Evolutionary conservation across 2,329 filamentous ascomycete genomes (phyloP), one percentile per base, ranked within the genome.

Genomic region (Fusarium oxysporum): DNA sequence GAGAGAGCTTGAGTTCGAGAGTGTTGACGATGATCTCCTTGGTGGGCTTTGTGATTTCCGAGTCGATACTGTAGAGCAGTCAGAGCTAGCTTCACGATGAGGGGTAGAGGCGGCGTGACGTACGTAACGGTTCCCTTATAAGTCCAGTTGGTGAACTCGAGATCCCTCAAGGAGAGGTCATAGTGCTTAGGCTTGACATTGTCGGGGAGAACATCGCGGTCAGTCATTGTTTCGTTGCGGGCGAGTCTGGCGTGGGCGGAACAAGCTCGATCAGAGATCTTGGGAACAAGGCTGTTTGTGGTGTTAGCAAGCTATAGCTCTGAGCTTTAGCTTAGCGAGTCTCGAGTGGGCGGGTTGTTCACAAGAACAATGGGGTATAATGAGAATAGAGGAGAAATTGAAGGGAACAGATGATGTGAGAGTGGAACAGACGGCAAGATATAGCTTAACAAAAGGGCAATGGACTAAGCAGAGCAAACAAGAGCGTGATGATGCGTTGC

Each of bases 171-270:
- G 62, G 92, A 94, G 74, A 99, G 87, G 78, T 90, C 86, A 84
- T 99, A 99, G 85, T 98, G 94, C 71, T 87, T 85, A 5, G 96
- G 95, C 85, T 94, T 96, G 80, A 96, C 90, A 75, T 82, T 83
- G 77, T 86, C 85, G 53, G 90, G 89, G 70, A 92, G 87, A 73
- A 90, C 86, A 68, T 92, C 89, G 80, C 90, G 86, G 81, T 91
- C 89, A 57, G 85, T 82, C 86, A 90, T 90, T 56, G 75, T 78
- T 58, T 75, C 77, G 69, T 80, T 80, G 58, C 74, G 74, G 65
- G 81, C 80, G 61, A 78, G 75, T 77, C 80, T 76, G 59, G 80
- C 80, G 74, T 81, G 81, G 63, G 79, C 80, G 48, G 81, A 83
- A 65, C 81, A 83, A 71, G 72, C 77, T 71, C 81, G 78, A 64